Evolutionary conservation across 805 yeast species (phyloP).

Genomic region (Yarrowia deformans): DNA sequence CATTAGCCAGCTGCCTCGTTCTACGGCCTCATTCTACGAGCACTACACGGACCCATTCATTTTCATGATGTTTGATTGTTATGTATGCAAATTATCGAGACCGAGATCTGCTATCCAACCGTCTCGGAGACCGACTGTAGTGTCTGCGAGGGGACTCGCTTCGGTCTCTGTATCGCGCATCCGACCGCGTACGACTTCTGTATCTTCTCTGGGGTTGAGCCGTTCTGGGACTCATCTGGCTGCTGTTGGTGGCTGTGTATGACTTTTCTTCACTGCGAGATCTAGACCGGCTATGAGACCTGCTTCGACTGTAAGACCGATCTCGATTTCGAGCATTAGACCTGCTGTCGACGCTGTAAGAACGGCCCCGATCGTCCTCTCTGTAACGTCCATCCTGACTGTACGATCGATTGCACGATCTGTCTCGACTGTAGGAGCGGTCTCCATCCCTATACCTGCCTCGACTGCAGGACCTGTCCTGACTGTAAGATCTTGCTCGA

Average conservation of each 20-base stretch:
- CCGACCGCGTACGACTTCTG: not conserved
- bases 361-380: no score
- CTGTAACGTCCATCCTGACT: not conserved
- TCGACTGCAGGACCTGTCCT: not conserved
- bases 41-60: no score
- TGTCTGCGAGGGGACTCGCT: not conserved
- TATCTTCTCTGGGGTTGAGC: not conserved
- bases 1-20: no score
- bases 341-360: not conserved
- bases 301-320: not conserved
- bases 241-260: not conserved
- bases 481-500: not conserved
- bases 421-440: not conserved
- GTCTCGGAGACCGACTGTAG: not conserved
- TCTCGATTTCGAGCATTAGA: not conserved
- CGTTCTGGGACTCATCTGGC: not conserved
- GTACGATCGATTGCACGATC: not conserved
- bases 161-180: not conserved
- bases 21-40: no score
- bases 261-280: not conserved
- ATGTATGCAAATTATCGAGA: slow-evolving; percentile 3
- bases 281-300: slow-evolving; percentile 2
- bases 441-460: not conserved
- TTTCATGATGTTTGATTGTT: no score
- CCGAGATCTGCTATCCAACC: not conserved